phyloP scores from a whole-genome alignment of 148 eudicot genomes.

The Spergularia bocconei region DNA sequence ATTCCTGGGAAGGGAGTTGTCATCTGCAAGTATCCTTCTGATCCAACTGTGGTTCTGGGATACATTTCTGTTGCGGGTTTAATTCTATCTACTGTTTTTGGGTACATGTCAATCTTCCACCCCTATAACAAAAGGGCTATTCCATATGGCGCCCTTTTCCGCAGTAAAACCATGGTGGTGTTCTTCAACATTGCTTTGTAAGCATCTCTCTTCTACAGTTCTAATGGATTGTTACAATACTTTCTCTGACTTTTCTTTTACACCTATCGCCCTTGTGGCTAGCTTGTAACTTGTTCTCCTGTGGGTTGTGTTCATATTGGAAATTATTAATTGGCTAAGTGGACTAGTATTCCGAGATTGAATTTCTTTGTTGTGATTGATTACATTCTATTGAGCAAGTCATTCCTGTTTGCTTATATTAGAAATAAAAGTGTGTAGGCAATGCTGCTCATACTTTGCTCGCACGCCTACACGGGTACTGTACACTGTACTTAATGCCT shows the following conservation, averaged over 20 bases:
- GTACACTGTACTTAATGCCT: too few relatives aligned
- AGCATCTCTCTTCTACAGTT: slow-evolving; percentile 27
- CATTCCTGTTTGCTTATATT: too few relatives aligned
- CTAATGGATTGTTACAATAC: not conserved
- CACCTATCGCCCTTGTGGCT: too few relatives aligned
- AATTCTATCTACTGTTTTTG: slow-evolving; percentile 41
- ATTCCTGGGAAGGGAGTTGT: slow-evolving; percentile 69
- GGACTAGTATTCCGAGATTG: too few relatives aligned
- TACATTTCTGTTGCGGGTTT: slow-evolving; percentile 59
- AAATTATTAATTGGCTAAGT: too few relatives aligned
- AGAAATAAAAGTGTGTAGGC: too few relatives aligned
- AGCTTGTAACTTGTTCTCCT: too few relatives aligned
- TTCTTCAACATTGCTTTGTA: slow-evolving; percentile 83
- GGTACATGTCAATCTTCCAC: slow-evolving; percentile 59
- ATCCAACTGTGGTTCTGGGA: slow-evolving; percentile 70
- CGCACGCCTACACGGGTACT: too few relatives aligned
- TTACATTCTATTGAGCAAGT: too few relatives aligned
- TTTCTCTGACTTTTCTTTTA: not conserved
- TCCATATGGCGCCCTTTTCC: slow-evolving; percentile 67
- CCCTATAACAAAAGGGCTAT: slow-evolving; percentile 73
- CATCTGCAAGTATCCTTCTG: slow-evolving; percentile 81
- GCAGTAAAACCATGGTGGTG: slow-evolving; percentile 58
- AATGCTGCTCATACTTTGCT: too few relatives aligned
- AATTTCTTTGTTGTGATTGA: too few relatives aligned
- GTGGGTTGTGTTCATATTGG: too few relatives aligned